A percentile compares a stretch with the other conserved stretches of the same genome.
Evolutionary conservation across 2,329 filamentous ascomycete genomes (phyloP).

Genomic region (Phaeosphaeria sp.): DNA sequence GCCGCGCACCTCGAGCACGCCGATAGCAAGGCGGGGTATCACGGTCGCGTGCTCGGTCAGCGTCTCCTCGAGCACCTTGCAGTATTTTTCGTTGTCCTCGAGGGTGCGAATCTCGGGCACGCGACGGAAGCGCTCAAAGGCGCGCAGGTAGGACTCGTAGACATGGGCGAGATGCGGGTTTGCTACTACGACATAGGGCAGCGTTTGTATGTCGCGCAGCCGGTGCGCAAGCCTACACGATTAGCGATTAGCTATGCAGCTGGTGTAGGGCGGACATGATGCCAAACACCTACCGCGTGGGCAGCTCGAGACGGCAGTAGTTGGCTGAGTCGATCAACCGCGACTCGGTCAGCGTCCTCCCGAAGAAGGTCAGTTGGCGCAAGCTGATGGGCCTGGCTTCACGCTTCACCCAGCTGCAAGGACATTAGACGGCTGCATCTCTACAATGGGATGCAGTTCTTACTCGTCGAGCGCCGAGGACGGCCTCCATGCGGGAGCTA

Average conservation of each 20-base stretch:
- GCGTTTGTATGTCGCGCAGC: conserved; percentile 93
- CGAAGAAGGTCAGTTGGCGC: conserved; percentile 96
- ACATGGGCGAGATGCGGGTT: conserved; percentile 93
- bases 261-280: neutral
- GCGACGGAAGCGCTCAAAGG: conserved; percentile 90
- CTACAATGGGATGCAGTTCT: conserved; percentile 20
- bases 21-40: conserved; percentile 93
- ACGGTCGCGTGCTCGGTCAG: conserved; percentile 89
- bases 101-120: conserved; percentile 82
- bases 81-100: conserved; percentile 89
- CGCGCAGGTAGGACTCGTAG: conserved; percentile 94
- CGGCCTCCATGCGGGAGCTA: conserved; percentile 64
- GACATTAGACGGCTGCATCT: conserved; percentile 21
- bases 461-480: conserved; percentile 67
- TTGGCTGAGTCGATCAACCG: conserved; percentile 94
- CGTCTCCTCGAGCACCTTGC: conserved; percentile 77
- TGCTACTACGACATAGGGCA: conserved; percentile 95
- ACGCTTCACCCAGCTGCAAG: conserved; percentile 82
- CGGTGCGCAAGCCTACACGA: conserved; percentile 79
- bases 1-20: conserved; percentile 86
- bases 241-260: neutral
- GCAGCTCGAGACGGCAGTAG: conserved; percentile 94
- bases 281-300: conserved; percentile 67
- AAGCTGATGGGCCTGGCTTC: conserved; percentile 95
- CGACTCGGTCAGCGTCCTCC: conserved; percentile 86